Percentiles rank a stretch among this genome's conserved stretches.
Conservation (phyloP, 805 yeast species). For the Ogataea methanolica region DNA sequence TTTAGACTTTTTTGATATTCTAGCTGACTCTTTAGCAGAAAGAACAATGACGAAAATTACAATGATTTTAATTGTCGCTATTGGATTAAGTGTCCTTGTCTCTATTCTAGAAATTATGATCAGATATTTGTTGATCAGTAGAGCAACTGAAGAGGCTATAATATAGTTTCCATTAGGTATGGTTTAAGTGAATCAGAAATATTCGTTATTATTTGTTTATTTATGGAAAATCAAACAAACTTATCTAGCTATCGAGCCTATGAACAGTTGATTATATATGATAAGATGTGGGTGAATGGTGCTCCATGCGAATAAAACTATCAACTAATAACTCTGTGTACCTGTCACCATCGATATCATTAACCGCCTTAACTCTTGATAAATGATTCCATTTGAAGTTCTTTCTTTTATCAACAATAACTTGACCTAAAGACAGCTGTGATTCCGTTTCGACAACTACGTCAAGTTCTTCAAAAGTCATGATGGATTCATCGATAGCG, state of each 20-base stretch:
- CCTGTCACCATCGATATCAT: conserved; percentile 19
- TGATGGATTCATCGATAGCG: conserved; percentile 22
- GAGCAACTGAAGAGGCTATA: background rate
- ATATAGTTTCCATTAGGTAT: background rate
- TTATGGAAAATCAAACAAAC: too few relatives aligned
- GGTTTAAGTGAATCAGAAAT: too few relatives aligned
- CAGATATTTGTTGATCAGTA: conserved; percentile 45
- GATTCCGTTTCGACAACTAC: conserved; percentile 23
- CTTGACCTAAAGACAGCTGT: conserved; percentile 21
- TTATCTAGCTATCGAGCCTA: too few relatives aligned
- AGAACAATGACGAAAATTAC: conserved; percentile 88
- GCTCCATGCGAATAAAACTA: conserved; percentile 2
- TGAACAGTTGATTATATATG: too few relatives aligned
- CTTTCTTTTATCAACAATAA: conserved; percentile 23
- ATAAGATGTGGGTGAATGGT: too few relatives aligned
- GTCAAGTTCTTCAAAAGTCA: conserved; percentile 18
- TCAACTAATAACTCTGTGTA: conserved; percentile 15
- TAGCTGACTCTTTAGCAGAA: conserved; percentile 93
- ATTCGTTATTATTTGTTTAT: too few relatives aligned
- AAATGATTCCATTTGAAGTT: conserved; percentile 24
- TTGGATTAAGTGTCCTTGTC: conserved; percentile 72
- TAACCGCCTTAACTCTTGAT: conserved; percentile 19
- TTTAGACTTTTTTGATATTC: conserved; percentile 85
- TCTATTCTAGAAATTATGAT: conserved; percentile 66
- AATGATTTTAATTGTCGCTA: conserved; percentile 80